phyloP scores from a whole-genome alignment of 768 basidiomycete species.

The Leccinum subgranulosum region DNA sequence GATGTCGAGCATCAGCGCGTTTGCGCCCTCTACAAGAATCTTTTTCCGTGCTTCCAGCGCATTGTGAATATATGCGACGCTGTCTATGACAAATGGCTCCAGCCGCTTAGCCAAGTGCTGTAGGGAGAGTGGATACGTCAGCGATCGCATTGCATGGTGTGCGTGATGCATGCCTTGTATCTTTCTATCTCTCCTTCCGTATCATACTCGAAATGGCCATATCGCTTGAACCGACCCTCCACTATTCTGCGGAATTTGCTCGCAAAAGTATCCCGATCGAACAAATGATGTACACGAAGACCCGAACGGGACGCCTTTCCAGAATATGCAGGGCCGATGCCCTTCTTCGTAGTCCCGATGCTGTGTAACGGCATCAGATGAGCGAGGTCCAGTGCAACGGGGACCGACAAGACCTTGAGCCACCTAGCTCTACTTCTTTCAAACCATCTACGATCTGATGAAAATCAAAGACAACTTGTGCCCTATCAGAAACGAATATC shows the following conservation, averaged over 20 bases:
- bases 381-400: background rate
- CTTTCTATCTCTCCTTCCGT: constrained; percentile 93
- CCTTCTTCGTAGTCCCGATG: constrained; percentile 97
- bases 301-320: constrained; percentile 96
- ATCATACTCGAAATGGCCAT: constrained; percentile 97
- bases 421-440: constrained; percentile 96
- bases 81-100: constrained; percentile 86
- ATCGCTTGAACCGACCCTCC: constrained; percentile 96
- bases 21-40: constrained; percentile 94
- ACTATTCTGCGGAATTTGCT: constrained; percentile 92
- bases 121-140: background rate
- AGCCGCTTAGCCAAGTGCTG: constrained; percentile 82
- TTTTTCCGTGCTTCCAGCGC: constrained; percentile 73
- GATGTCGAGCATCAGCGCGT: constrained; percentile 97
- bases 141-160: background rate
- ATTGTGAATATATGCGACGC: constrained; percentile 78
- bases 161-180: constrained; percentile 66
- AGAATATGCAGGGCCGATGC: constrained; percentile 98
- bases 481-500: constrained; percentile 91
- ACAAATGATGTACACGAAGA: constrained; percentile 93
- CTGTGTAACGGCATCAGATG: constrained; percentile 34
- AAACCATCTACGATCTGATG: constrained; percentile 99
- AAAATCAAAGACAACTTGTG: constrained; percentile 97
- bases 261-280: constrained; percentile 81
- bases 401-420: constrained; percentile 54